Percentiles rank a stretch among this genome's conserved stretches.
Evolutionary conservation across 169 alveolate genomes (phyloP).

Genomic region (Plasmodium ovale): DNA sequence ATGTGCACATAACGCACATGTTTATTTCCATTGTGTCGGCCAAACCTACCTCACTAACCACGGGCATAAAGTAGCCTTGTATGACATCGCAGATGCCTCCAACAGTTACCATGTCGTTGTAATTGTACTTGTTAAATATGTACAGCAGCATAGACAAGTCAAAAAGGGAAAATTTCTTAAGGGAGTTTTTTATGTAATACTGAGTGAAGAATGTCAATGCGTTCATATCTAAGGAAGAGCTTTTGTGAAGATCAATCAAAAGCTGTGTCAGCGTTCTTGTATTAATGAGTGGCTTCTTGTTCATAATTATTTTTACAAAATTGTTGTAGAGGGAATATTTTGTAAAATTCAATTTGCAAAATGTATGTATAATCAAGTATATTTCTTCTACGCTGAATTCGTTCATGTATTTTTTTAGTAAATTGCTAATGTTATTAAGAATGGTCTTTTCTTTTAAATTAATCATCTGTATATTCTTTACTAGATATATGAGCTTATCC

Average conservation of each 20-base stretch:
- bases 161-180: slow-evolving; percentile 20
- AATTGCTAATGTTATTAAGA: slow-evolving; percentile 33
- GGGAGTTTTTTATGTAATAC: slow-evolving; percentile 19
- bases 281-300: slow-evolving; percentile 22
- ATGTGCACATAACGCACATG: not conserved
- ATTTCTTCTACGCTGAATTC: slow-evolving; percentile 36
- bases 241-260: slow-evolving; percentile 57
- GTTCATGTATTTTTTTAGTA: slow-evolving; percentile 14
- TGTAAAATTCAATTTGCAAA: slow-evolving; percentile 43
- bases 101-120: slow-evolving; percentile 36
- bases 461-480: slow-evolving; percentile 60
- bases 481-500: slow-evolving; percentile 35
- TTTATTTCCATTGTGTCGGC: too few relatives aligned
- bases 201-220: slow-evolving; percentile 50
- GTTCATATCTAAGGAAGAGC: slow-evolving; percentile 31
- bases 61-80: slow-evolving; percentile 12
- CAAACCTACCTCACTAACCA: slow-evolving; percentile 37
- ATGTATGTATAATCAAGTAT: slow-evolving; percentile 37
- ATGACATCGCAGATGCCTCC: slow-evolving; percentile 10
- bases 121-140: slow-evolving; percentile 45
- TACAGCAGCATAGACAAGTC: slow-evolving; percentile 54
- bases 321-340: slow-evolving; percentile 52
- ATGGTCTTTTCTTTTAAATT: slow-evolving; percentile 40
- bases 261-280: slow-evolving; percentile 48
- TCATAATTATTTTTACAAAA: slow-evolving; percentile 51